phyloP scores from a whole-genome alignment of 805 yeast genomes.

The Starmerella cellae region DNA sequence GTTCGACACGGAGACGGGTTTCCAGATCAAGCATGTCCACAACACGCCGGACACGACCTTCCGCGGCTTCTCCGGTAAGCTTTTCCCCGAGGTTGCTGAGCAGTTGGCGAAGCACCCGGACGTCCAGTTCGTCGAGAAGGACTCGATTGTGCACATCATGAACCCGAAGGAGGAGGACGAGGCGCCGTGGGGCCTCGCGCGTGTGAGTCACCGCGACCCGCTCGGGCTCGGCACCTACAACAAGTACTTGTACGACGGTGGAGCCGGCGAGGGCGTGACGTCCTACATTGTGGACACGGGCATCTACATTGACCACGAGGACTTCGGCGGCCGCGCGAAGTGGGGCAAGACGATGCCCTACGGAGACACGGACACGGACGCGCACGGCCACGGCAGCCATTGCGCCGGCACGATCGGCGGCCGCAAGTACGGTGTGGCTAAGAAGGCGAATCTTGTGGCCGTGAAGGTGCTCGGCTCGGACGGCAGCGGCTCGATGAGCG shows the following conservation, averaged over 20 bases:
- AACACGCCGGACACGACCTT: conserved; percentile 28
- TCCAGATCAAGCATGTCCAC: conserved; percentile 29
- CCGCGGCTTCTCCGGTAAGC: conserved; percentile 75
- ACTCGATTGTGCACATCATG: conserved; percentile 40
- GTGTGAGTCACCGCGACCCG: conserved; percentile 53
- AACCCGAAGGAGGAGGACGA: conserved; percentile 42
- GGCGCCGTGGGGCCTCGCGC: conserved; percentile 67
- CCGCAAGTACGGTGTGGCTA: conserved; percentile 42
- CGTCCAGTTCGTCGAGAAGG: conserved; percentile 51
- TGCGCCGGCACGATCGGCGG: conserved; percentile 50
- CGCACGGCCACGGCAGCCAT: conserved; percentile 49
- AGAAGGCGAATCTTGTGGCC: conserved; percentile 43
- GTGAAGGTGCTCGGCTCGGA: conserved; percentile 46
- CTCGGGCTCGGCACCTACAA: conserved; percentile 45
- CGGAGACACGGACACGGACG: conserved; percentile 34
- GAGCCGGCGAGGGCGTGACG: conserved; percentile 33
- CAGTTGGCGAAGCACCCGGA: conserved; percentile 46
- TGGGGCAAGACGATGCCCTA: conserved; percentile 44
- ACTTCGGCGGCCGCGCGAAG: conserved; percentile 42
- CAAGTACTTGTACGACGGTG: conserved; percentile 46
- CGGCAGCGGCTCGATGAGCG: conserved; percentile 46
- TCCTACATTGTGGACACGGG: conserved; percentile 51
- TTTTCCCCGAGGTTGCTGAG: conserved; percentile 62
- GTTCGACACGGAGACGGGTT: conserved; percentile 13
- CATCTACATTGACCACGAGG: conserved; percentile 35